These are phyloP conservation scores for Penicillium rolfsii DNA, from an alignment of 2,329 filamentous ascomycete species.

Conservation along the genomic window DNA sequence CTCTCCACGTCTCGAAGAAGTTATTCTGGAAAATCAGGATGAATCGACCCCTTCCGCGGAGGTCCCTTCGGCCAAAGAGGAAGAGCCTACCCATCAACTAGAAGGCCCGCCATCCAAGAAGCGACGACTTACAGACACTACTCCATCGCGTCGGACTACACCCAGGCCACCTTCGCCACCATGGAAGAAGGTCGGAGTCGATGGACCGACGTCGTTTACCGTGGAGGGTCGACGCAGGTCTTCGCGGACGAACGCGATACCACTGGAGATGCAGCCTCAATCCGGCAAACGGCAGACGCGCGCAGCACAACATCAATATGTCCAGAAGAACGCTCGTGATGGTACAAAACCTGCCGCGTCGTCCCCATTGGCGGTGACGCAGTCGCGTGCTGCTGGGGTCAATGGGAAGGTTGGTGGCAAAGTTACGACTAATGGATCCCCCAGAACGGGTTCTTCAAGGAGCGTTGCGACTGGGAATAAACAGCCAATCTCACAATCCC, in stretches of 20 bases:
- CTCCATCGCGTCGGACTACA: constrained; percentile 41
- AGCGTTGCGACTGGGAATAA: constrained; percentile 25
- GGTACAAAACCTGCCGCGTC: constrained; percentile 32
- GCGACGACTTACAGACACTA: constrained; percentile 46
- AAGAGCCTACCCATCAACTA: constrained; percentile 34
- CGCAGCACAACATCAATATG: constrained; percentile 41
- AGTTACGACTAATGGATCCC: constrained; percentile 37
- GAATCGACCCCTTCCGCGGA: constrained; percentile 31
- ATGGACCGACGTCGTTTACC: constrained; percentile 84
- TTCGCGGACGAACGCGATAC: constrained; percentile 56
- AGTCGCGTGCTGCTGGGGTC: constrained; percentile 31
- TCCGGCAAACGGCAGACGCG: constrained; percentile 54
- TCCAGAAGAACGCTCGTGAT: constrained; percentile 35
- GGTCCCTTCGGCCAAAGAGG: constrained; percentile 35
- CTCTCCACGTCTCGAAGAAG: constrained; percentile 26
- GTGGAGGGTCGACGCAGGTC: constrained; percentile 65
- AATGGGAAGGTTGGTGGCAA: constrained; percentile 40
- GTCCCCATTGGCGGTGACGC: constrained; percentile 37
- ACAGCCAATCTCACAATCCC: constrained; percentile 32
- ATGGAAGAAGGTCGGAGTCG: constrained; percentile 84
- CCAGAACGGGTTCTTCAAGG: constrained; percentile 31
- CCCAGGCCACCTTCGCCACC: constrained; percentile 71
- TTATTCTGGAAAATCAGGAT: constrained; percentile 25
- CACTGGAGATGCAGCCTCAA: constrained; percentile 52
- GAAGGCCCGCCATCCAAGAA: constrained; percentile 51